Evolutionary conservation across 176 grass and related monocot genomes (phyloP), one percentile per base, ranked within the genome.

Genomic region (Tillandsia fasciculata): DNA sequence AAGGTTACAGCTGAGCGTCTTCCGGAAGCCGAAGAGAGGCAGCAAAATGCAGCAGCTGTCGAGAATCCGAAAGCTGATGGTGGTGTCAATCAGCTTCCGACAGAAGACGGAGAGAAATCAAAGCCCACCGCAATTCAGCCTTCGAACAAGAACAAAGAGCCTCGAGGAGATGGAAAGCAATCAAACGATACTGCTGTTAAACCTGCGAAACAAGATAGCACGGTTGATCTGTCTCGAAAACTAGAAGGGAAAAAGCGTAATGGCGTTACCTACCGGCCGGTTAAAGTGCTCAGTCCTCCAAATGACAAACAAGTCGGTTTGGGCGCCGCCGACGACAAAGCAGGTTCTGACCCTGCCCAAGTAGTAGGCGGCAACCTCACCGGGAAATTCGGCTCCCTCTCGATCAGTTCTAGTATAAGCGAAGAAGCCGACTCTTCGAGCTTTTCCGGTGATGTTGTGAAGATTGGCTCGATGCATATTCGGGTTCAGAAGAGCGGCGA

Each of bases 391-490:
- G 68, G 69, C 10, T 79, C 80, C 24, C 72, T 89, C 74, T 64
- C 69, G 12, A 77, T 86, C 66, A 86, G 73, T 51, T 70, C 67
- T 26, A 73, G 67, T 12, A 50, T 52, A 51, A 66, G 1, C 17
- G 66, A 68, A 61, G 56, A 61, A 17, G 64, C 65, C 53, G 79
- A 83, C 11, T 23, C 12, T 23, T 76, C 70, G 72, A 64, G 51
- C 63, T 10, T 13, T 48, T 52, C 69, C 64, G 58, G 50, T 61
- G 77, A 81, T 73, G 78, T 89, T 22, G 83, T 89, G 52, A 93
- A 77, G 8, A 86, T 93, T 15, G 90, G 90, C 52, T 89, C 90
- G 1, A 72, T 93, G 90, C 83, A 84, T 2, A 74, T 93, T 18
- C 64, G 78, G 74, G 83, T 93, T 70, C 76, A 68, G 20, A 61